Conservation (phyloP, 2,329 filamentous ascomycete species). For the Ophiostoma ips region DNA sequence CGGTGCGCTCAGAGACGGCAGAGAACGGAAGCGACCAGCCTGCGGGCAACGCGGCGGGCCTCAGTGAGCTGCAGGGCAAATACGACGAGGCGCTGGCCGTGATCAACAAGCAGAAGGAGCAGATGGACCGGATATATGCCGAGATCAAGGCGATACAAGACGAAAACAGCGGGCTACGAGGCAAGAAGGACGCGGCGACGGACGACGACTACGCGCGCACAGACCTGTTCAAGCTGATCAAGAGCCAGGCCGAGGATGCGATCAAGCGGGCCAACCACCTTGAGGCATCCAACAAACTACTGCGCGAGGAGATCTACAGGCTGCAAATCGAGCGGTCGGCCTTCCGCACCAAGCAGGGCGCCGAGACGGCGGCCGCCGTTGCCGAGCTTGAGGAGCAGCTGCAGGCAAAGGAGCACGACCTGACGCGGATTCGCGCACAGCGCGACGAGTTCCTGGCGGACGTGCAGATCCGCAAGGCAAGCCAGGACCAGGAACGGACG, state of each 20-base stretch:
- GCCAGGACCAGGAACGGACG: conserved; percentile 60
- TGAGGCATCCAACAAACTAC: conserved; percentile 72
- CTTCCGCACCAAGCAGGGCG: conserved; percentile 68
- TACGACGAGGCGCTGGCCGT: conserved; percentile 66
- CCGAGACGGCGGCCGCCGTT: conserved; percentile 58
- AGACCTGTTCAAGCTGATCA: conserved; percentile 85
- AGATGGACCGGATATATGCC: conserved; percentile 62
- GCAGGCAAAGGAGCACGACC: conserved; percentile 65
- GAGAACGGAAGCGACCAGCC: conserved; percentile 38
- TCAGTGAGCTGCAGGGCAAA: conserved; percentile 57
- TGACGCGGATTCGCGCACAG: conserved; percentile 69
- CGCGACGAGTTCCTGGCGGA: conserved; percentile 81
- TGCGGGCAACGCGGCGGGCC: conserved; percentile 37
- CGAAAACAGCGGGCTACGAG: conserved; percentile 62
- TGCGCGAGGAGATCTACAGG: conserved; percentile 75
- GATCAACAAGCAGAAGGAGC: conserved; percentile 73
- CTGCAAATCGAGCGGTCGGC: conserved; percentile 71
- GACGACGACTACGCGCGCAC: conserved; percentile 92
- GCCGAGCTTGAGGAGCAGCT: conserved; percentile 73
- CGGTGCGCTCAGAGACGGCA: conserved; percentile 29
- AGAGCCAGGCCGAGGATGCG: conserved; percentile 79
- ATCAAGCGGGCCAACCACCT: conserved; percentile 85
- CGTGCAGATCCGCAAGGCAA: conserved; percentile 61
- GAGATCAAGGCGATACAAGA: conserved; percentile 64
- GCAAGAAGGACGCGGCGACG: conserved; percentile 54